Evolutionary conservation across 2,329 filamentous ascomycete species (phyloP).

Genomic region (Zasmidium citrigriseum): DNA sequence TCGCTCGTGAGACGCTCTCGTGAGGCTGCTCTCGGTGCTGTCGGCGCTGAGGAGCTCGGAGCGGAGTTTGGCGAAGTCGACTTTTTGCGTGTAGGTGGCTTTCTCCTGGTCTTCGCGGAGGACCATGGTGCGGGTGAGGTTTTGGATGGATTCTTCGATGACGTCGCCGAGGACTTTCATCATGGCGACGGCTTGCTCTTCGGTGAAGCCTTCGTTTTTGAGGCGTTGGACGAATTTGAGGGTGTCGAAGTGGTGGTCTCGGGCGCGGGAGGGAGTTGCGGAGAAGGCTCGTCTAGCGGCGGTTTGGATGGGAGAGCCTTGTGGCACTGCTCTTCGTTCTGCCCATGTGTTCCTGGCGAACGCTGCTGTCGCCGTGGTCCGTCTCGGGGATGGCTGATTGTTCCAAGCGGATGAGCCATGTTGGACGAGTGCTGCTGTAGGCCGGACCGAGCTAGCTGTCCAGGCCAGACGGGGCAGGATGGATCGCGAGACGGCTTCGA

Average conservation of each 20-base stretch:
- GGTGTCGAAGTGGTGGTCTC: constrained; percentile 97
- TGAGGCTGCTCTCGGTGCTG: constrained; percentile 85
- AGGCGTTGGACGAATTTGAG: constrained; percentile 93
- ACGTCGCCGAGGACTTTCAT: constrained; percentile 97
- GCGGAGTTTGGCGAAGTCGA: constrained; percentile 95
- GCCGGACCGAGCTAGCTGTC: constrained; percentile 32
- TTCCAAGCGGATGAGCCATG: constrained; percentile 11
- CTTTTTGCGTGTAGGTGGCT: constrained; percentile 78
- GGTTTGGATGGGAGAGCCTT: constrained; percentile 8
- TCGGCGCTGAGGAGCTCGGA: constrained; percentile 91
- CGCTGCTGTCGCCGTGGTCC: constrained; percentile 23
- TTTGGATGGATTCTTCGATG: constrained; percentile 97
- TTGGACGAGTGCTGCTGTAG: constrained; percentile 18
- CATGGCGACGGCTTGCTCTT: constrained; percentile 95
- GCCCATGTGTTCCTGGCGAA: constrained; percentile 23
- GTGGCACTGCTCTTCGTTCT: constrained; percentile 10
- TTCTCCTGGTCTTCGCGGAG: constrained; percentile 89
- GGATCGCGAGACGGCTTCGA: constrained; percentile 39
- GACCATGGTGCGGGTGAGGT: constrained; percentile 96
- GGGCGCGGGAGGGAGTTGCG: constrained; percentile 59
- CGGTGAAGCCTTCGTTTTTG: constrained; percentile 88
- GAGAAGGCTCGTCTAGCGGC: constrained; percentile 57
- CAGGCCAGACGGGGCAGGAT: constrained; percentile 41
- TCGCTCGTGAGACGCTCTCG: constrained; percentile 85
- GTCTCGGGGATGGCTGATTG: constrained; percentile 5